Base-by-base conservation (phyloP, 169 alveolate genomes). In the Plasmodium chabaudi region DNA sequence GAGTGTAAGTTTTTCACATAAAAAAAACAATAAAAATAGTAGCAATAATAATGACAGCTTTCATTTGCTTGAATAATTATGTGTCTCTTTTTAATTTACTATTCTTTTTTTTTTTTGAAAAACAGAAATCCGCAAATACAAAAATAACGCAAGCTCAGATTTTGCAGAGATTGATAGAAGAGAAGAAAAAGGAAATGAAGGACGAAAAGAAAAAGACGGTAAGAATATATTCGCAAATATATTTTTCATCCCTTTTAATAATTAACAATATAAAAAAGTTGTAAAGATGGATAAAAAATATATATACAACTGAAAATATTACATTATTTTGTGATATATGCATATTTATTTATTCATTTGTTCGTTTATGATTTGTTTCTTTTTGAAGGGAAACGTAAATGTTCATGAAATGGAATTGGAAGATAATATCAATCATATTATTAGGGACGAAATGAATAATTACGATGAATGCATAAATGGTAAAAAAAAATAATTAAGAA, bases 381-480 rank as follows among this genome's bases (percentile, higher is more conserved):
- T 57, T 79, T 57, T 79, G 25, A 12, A 79, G 89, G 25, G 64
- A 17, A 79, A 79, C 42, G 7, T 55, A 7, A 79, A 79, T 42
- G 82, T 60, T 12, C 89, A 79, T 53, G 82, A 79, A 55, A 79
- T 79, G 89, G 89, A 79, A 57, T 46, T 79, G 25, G 89, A 79
- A 70, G 89, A 79, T 9, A 79, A 79, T 21, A 64, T 79, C 34
- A 79, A 79, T 47, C 89, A 79, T 70, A 79, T 79, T 46, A 59
- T 13, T 15, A 51, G 89, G 64, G 70, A 79, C 19, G 82, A 79
- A 44, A 25, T 53, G 46, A 53, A 53, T 9, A 25, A 79, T 9
- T 65, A 51, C n/a, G 89, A 79, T 42, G 89, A 79, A 44, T 79
- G 56, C 42, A 79, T 79, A 79, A 51, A 79, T 64, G 89, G 89